A percentile compares a stretch with the other conserved stretches of the same genome.
These are phyloP conservation scores for Cladosporium colombiae DNA, from an alignment of 2,329 filamentous ascomycete genomes.

Conservation along the genomic window DNA sequence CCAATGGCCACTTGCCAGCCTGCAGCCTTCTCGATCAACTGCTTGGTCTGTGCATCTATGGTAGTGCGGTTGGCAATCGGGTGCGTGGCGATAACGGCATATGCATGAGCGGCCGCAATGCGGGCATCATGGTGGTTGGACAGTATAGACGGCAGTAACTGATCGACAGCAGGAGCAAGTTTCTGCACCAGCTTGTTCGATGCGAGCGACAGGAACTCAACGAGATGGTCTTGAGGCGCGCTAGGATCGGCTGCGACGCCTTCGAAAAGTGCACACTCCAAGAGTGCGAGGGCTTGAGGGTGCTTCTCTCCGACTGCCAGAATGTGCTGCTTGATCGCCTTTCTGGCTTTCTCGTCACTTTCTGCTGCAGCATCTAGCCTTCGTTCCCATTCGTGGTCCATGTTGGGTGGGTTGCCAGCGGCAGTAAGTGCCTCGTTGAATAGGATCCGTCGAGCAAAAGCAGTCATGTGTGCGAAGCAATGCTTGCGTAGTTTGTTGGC, in stretches of 20 bases:
- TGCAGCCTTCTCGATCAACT: conserved; percentile 50
- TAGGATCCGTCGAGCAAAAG: conserved; percentile 54
- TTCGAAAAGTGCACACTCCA: conserved; percentile 49
- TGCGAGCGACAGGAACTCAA: conserved; percentile 57
- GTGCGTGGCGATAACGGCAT: conserved; percentile 77
- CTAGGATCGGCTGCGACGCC: conserved; percentile 38
- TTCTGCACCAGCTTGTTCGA: conserved; percentile 55
- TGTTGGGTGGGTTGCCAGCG: conserved; percentile 42
- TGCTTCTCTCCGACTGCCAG: conserved; percentile 35
- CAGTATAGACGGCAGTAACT: conserved; percentile 61
- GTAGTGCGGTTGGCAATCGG: conserved; percentile 41
- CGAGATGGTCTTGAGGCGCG: conserved; percentile 35
- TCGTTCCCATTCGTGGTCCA: conserved; percentile 80
- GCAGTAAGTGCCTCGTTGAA: conserved; percentile 56
- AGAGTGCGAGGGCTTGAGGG: conserved; percentile 42
- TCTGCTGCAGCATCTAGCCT: conserved; percentile 72
- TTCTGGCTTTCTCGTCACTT: conserved; percentile 66
- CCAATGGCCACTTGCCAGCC: conserved; percentile 63
- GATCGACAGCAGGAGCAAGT: conserved; percentile 52
- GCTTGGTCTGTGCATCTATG: conserved; percentile 44
- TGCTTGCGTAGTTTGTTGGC: conserved; percentile 25
- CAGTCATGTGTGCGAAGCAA: conserved; percentile 32
- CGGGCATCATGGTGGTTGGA: conserved; percentile 74
- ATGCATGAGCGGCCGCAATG: conserved; percentile 65
- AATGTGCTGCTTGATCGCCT: conserved; percentile 59